Conservation (phyloP, 2,329 filamentous ascomycete genomes). For the Aureobasidium sp. region DNA sequence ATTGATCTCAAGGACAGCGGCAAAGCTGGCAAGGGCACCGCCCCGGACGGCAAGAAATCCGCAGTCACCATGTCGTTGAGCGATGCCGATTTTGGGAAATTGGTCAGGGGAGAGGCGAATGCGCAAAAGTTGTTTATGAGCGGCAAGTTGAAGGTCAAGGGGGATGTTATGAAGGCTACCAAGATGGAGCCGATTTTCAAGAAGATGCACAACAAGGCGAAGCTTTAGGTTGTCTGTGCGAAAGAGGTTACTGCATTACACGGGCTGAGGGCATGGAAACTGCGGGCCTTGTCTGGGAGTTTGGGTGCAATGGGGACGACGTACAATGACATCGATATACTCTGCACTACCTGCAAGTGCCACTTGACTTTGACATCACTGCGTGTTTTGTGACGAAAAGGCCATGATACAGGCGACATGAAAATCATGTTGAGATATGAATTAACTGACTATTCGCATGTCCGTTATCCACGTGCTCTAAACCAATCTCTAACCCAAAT, state of each 20-base stretch:
- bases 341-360: neutral
- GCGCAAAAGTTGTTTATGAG: conserved; percentile 94
- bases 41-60: conserved; percentile 63
- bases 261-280: neutral
- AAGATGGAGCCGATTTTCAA: conserved; percentile 90
- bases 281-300: neutral
- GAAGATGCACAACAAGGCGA: conserved; percentile 76
- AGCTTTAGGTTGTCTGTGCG: conserved; percentile 41
- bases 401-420: no score
- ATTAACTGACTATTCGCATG: no score
- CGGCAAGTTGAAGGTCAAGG: conserved; percentile 98
- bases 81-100: conserved; percentile 76
- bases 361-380: neutral
- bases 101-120: conserved; percentile 81
- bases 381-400: neutral
- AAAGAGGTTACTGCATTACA: neutral
- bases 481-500: neutral
- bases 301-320: neutral
- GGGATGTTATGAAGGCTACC: conserved; percentile 96
- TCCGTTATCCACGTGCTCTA: neutral
- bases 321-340: neutral
- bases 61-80: conserved; percentile 80
- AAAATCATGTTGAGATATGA: no score
- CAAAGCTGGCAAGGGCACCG: conserved; percentile 65
- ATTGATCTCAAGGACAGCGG: conserved; percentile 92